Percentiles rank a stretch among this genome's conserved stretches.
Conservation (phyloP, 805 yeast species). For the Barnettozyma populi region DNA sequence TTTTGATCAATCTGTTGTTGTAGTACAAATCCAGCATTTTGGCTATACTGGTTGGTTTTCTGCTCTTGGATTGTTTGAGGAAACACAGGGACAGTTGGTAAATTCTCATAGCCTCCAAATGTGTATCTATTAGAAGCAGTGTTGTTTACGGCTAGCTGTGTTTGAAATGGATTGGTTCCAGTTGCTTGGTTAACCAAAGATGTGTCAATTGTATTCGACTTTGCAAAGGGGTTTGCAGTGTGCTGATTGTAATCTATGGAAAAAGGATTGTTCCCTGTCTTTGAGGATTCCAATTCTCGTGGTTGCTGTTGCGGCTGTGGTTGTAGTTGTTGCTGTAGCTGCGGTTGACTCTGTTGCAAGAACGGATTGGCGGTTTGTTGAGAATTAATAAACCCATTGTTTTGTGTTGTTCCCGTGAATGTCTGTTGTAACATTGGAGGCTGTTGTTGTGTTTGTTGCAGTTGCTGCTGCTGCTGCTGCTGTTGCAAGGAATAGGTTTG, state of each 20-base stretch:
- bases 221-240: slow-evolving; percentile 25
- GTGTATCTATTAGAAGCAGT: slow-evolving; percentile 38
- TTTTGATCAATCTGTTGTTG: slow-evolving; percentile 23
- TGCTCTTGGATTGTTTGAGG: slow-evolving; percentile 53
- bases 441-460: slow-evolving; percentile 18
- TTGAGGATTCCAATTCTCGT: slow-evolving; percentile 9
- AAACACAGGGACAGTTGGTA: slow-evolving; percentile 64
- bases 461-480: slow-evolving; percentile 11
- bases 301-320: slow-evolving; percentile 14
- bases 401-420: background rate
- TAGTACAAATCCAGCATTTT: slow-evolving; percentile 33
- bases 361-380: slow-evolving; percentile 11
- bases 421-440: slow-evolving; percentile 3
- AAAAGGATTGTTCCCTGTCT: slow-evolving; percentile 29
- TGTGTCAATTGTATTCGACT: slow-evolving; percentile 2
- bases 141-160: slow-evolving; percentile 11
- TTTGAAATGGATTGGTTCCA: slow-evolving; percentile 37
- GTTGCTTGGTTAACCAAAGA: slow-evolving; percentile 23
- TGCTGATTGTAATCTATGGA: slow-evolving; percentile 16
- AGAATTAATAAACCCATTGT: background rate
- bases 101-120: slow-evolving; percentile 66
- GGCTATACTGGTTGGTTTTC: slow-evolving; percentile 32
- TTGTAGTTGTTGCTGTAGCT: slow-evolving; percentile 8
- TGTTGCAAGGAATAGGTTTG: slow-evolving; percentile 18
- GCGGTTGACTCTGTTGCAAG: slow-evolving; percentile 13